phyloP scores from a whole-genome alignment of 305 asterid genomes.

The Fraxinus baroniana region DNA sequence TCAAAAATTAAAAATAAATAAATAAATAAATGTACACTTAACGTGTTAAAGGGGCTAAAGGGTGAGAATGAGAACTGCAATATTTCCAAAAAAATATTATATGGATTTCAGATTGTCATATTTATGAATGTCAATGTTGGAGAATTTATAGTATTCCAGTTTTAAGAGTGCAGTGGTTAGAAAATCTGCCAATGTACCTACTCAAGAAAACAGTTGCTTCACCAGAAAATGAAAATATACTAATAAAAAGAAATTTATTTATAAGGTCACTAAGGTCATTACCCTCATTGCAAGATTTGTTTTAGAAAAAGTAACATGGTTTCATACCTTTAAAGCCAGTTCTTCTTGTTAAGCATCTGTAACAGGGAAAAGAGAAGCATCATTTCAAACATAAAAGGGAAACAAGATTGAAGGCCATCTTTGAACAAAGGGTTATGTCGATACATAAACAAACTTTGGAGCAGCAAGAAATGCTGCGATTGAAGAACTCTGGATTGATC shows the following conservation, averaged over 20 bases:
- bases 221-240: conserved; percentile 17
- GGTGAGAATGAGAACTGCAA: not conserved
- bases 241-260: not conserved
- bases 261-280: conserved; percentile 26
- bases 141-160: not conserved
- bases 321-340: conserved; percentile 29
- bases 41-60: not conserved
- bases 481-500: conserved; percentile 41
- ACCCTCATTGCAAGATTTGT: not conserved
- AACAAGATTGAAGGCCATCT: not conserved
- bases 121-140: not conserved
- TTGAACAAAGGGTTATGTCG: conserved; percentile 28
- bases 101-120: not conserved
- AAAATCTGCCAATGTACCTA: conserved; percentile 39
- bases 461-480: conserved; percentile 31
- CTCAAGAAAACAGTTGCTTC: conserved; percentile 34
- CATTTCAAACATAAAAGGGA: conserved; percentile 35
- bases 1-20: no score
- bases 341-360: conserved; percentile 38
- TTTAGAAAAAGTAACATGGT: conserved; percentile 13
- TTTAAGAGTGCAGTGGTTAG: conserved; percentile 22
- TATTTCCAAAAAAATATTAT: not conserved
- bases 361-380: conserved; percentile 40
- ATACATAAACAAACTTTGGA: conserved; percentile 34
- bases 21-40: not conserved